phyloP scores from a whole-genome alignment of 2,329 filamentous ascomycete genomes.

The Pyrenophora tritici-repentis region DNA sequence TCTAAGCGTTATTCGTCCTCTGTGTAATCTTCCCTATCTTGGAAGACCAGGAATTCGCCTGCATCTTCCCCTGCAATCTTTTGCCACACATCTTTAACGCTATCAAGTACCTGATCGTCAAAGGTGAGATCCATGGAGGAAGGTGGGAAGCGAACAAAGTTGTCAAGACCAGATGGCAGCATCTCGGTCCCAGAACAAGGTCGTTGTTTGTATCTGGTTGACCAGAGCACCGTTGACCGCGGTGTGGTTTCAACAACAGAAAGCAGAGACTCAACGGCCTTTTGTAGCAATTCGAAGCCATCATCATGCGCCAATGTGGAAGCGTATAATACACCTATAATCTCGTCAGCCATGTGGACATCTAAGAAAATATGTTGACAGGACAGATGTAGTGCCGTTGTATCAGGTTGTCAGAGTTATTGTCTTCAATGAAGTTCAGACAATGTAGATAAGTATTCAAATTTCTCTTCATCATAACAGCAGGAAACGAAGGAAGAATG shows the following conservation, averaged over 20 bases:
- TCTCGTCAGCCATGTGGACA: constrained; percentile 43
- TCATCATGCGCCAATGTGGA: constrained; percentile 50
- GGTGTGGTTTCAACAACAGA: constrained; percentile 41
- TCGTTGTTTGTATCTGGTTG: constrained; percentile 57
- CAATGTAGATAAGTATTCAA: constrained; percentile 99
- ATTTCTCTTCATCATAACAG: constrained; percentile 79
- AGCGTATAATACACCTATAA: constrained; percentile 63
- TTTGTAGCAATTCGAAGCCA: constrained; percentile 46
- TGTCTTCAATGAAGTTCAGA: constrained; percentile 92
- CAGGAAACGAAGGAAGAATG: constrained; percentile 15
- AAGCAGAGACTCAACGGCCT: constrained; percentile 53
- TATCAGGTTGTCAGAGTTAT: constrained; percentile 85
- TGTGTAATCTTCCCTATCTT: constrained; percentile 72
- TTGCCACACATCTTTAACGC: constrained; percentile 73
- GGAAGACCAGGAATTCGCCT: constrained; percentile 75
- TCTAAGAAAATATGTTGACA: constrained; percentile 2
- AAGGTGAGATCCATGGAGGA: constrained; percentile 71
- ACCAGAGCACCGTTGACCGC: constrained; percentile 56
- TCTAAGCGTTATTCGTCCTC: constrained; percentile 50
- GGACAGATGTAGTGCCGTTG: constrained; percentile 44
- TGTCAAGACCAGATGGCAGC: constrained; percentile 40
- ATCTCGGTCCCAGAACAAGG: constrained; percentile 20
- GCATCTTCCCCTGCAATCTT: constrained; percentile 60
- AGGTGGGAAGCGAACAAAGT: constrained; percentile 62
- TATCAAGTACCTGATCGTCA: constrained; percentile 69